Evolutionary conservation across 2,329 filamentous ascomycete species (phyloP).

Genomic region (Sphaerostilbella broomeana): DNA sequence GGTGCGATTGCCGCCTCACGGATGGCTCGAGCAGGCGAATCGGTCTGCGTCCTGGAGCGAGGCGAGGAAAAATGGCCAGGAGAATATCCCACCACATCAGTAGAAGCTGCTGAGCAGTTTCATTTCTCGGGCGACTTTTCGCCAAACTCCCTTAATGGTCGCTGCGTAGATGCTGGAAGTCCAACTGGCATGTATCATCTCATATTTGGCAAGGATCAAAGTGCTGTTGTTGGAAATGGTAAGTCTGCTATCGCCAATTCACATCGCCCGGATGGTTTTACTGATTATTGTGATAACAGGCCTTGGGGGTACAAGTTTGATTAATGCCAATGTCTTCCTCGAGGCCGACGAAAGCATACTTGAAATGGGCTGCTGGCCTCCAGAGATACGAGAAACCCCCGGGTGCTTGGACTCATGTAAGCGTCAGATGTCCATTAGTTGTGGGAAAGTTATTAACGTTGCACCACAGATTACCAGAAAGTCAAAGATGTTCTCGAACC

Average conservation of each 20-base stretch:
- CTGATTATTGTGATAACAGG: constrained; percentile 29
- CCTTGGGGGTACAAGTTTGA: constrained; percentile 58
- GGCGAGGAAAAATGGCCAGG: constrained; percentile 61
- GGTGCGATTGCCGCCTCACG: constrained; percentile 59
- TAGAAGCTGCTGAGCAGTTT: constrained; percentile 44
- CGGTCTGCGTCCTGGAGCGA: constrained; percentile 58
- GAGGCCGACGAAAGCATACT: constrained; percentile 51
- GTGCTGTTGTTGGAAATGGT: constrained; percentile 52
- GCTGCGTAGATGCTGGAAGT: constrained; percentile 41
- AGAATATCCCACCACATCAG: constrained; percentile 49
- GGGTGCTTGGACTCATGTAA: constrained; percentile 42
- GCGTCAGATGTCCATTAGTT: constrained; percentile 18
- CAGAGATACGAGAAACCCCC: constrained; percentile 42
- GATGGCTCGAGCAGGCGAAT: constrained; percentile 50
- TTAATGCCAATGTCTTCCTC: constrained; percentile 63
- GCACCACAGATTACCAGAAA: constrained; percentile 47
- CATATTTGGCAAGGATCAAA: constrained; percentile 56
- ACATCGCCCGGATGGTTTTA: too few relatives aligned
- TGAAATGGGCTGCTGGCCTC: constrained; percentile 50
- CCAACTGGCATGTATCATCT: constrained; percentile 58
- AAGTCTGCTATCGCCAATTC: constrained; percentile 25
- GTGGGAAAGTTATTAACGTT: neutral
- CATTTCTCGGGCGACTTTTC: constrained; percentile 50
- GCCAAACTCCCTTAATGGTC: constrained; percentile 29
- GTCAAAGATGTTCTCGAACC: constrained; percentile 54